These are phyloP conservation scores for Stropharia rugosoannulata DNA, from an alignment of 768 basidiomycete genomes.

Conservation along the genomic window DNA sequence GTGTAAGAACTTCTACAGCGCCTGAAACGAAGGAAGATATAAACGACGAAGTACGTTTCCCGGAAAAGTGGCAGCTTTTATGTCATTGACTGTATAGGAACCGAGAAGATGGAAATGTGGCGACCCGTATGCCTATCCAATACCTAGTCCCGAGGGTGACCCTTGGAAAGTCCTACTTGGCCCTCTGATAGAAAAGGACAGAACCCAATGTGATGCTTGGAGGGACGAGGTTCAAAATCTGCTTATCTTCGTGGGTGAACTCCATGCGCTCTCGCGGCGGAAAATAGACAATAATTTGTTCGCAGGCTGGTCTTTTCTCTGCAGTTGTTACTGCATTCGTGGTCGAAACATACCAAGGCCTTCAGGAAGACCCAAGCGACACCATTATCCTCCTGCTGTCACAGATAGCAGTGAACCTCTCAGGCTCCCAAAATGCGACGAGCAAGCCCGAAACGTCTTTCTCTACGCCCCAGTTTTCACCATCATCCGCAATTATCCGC, in stretches of 20 bases:
- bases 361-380: conserved; percentile 14
- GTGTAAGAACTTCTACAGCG: no score
- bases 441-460: background rate
- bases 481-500: conserved; percentile 1
- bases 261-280: background rate
- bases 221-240: conserved; percentile 19
- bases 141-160: conserved; percentile 1
- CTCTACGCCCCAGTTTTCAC: background rate
- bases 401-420: conserved; percentile 7
- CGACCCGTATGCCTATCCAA: background rate
- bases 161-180: conserved; percentile 7
- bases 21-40: no score
- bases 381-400: conserved; percentile 9
- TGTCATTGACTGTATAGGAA: no score
- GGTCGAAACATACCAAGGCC: conserved; percentile 16
- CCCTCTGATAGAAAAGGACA: conserved; percentile 10
- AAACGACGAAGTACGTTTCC: no score
- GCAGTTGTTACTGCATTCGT: conserved; percentile 21
- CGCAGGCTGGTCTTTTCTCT: conserved; percentile 25
- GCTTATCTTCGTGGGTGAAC: conserved; percentile 18
- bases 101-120: background rate
- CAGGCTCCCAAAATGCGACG: background rate
- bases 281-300: background rate
- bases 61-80: no score
- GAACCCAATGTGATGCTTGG: conserved; percentile 15